Base-by-base conservation (phyloP, 1,139 yeast genomes). In the Ogataea hybrid region DNA sequence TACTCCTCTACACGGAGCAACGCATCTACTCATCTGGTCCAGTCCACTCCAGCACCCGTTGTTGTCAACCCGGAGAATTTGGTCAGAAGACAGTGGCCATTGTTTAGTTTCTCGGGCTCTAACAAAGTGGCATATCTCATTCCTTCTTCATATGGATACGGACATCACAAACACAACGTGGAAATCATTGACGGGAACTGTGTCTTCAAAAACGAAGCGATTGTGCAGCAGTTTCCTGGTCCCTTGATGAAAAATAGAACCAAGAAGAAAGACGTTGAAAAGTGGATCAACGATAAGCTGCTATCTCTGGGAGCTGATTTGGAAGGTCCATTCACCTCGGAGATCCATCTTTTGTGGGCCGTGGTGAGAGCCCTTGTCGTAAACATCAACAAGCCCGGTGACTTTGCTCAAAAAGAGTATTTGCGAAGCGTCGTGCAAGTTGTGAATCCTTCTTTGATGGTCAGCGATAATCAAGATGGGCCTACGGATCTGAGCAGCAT, bases 91-190 rank as follows among this genome's bases (percentile, higher is more conserved):
- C 96, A 87, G 59, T 85, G 84, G 61, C 96, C 96, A 0, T 62
- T 89, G 27, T 84, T 88, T 59, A 70, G 75, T 43, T 89, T 95
- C 86, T 76, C 86, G 35, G 65, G 69, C 28, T 67, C 75, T 6
- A 68, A 69, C 9, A 72, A 67, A 39, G 59, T 75, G 15, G 71
- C 72, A 1, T 65, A 68, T 28, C 68, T 71, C 39, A 54, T 77
- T 28, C 81, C 84, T 5, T 55, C 68, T 2, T 49, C 56, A 20
- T 61, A 57, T 44, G 57, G 56, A 1, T 61, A 58, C 40, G 61
- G 63, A 7, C 52, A 52, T 23, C 49, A 47, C 20, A 46, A 43
- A 22, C 44, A 48, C 30, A 56, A 58, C 15, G 50, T 61, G 14
- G 56, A 58, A 1, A 50, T 75, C 11, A 51, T 61, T 9, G 62